These are phyloP conservation scores for Eragrostis curvula DNA, from an alignment of 176 grass and related monocot genomes.

Conservation along the genomic window DNA sequence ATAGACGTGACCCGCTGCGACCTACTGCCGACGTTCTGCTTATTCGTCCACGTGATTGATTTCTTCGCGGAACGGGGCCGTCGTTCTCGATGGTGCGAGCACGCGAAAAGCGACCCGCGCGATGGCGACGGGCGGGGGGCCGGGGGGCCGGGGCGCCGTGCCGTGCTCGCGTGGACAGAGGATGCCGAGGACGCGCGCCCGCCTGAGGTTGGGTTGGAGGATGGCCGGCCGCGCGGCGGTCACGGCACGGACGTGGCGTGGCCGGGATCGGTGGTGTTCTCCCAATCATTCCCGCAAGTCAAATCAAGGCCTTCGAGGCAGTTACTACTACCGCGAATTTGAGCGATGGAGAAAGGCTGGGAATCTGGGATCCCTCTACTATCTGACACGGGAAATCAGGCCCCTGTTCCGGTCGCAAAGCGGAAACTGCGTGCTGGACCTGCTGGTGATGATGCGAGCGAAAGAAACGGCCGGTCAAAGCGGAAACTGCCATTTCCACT, in stretches of 20 bases:
- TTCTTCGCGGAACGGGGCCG: not conserved
- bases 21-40: no score
- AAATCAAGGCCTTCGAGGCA: not conserved
- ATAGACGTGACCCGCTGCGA: not conserved
- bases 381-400: not conserved
- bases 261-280: no score
- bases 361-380: not conserved
- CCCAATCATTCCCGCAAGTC: not conserved
- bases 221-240: not conserved
- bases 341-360: conserved; percentile 1
- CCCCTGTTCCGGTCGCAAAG: not conserved
- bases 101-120: no score
- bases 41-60: conserved; percentile 17
- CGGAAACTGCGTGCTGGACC: no score
- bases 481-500: not conserved
- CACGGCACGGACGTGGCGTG: not conserved
- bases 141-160: no score
- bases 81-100: no score
- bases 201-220: not conserved
- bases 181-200: no score
- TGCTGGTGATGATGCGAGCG: no score
- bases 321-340: not conserved
- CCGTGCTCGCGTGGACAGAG: no score
- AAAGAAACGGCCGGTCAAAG: not conserved
- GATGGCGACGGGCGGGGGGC: no score